phyloP scores from a whole-genome alignment of 345 rosid genomes.

The Conringia planisiliqua region DNA sequence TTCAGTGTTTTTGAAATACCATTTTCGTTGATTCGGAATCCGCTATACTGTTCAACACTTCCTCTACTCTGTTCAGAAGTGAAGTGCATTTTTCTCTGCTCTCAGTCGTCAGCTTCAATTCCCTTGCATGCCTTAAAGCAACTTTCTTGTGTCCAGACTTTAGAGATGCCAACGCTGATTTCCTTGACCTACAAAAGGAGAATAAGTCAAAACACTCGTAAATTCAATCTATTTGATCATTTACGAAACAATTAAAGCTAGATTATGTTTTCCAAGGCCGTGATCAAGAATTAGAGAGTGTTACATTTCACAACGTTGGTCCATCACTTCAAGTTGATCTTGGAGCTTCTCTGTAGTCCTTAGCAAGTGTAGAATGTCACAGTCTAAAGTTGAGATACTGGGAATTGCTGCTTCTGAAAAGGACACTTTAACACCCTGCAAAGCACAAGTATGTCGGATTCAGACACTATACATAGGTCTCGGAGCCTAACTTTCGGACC shows the following conservation, averaged over 20 bases:
- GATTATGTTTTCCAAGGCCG: not conserved
- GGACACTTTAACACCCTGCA: constrained; percentile 82
- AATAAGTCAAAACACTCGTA: not conserved
- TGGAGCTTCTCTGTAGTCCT: constrained; percentile 85
- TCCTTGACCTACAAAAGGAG: constrained; percentile 52
- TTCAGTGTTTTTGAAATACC: constrained; percentile 38
- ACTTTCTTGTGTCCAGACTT: constrained; percentile 72
- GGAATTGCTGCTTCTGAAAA: constrained; percentile 53
- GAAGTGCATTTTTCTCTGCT: constrained; percentile 71
- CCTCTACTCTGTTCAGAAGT: constrained; percentile 82
- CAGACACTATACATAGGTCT: not conserved
- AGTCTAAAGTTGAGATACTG: constrained; percentile 56
- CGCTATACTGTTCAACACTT: constrained; percentile 53
- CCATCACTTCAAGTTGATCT: constrained; percentile 64
- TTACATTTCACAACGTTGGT: constrained; percentile 68
- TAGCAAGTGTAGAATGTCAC: constrained; percentile 67
- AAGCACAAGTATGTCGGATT: constrained; percentile 2
- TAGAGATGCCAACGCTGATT: constrained; percentile 56
- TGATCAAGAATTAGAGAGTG: constrained; percentile 14
- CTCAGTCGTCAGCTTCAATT: constrained; percentile 56
- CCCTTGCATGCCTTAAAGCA: constrained; percentile 73
- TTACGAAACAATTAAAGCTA: not conserved
- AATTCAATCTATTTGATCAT: not conserved
- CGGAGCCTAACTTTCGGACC: not conserved
- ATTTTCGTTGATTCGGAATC: constrained; percentile 74